Evolutionary conservation across 225 moss, liverwort and hornwort genomes (phyloP), one percentile per base, ranked within the genome.

Genomic region (Marchantia paleacea): DNA sequence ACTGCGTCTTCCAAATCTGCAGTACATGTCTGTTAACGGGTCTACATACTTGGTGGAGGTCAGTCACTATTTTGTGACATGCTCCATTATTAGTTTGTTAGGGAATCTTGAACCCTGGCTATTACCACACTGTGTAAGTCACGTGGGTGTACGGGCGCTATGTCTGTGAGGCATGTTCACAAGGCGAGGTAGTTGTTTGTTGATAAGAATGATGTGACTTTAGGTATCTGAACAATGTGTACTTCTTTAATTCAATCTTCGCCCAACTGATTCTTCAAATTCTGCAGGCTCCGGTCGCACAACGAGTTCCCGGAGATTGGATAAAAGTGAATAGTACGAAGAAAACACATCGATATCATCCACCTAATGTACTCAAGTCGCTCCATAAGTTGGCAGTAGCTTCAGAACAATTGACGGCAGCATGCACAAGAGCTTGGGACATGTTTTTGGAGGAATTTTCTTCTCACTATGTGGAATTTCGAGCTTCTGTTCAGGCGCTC

Each of bases 401-500:
- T 25, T 88, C 89, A 70, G 96, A 96, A 79, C 87, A 94, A 85
- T 89, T 99, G 62, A 89, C 68, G 61, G 83, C 86, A 52, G 92
- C 99, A 69, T 92, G 91, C 77, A 84, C 86, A 13, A 89, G 82
- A 81, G 99, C 92, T n/a, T 99, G 99, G 99, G 91, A 94, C 70
- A 82, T 52, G 57, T 99, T 94, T 76, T 73, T 99, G 78, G 93
- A 86, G 83, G 92, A 99, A 68, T 99, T 99, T 80, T 83, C 93
- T 53, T 81, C 90, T 25, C 91, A 94, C 79, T 99, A 99, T 75
- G 82, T 90, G 55, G 99, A 95, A 60, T 99, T 99, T 22, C 92
- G 91, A 77, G 94, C 94, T 75, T 91, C 95, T 83, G 95, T 99
- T 79, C 95, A 99, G 87, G 95, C 99, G 49, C 91, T 99, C 82